Base-by-base conservation (phyloP, 2,329 filamentous ascomycete species). In the Fusarium poae region DNA sequence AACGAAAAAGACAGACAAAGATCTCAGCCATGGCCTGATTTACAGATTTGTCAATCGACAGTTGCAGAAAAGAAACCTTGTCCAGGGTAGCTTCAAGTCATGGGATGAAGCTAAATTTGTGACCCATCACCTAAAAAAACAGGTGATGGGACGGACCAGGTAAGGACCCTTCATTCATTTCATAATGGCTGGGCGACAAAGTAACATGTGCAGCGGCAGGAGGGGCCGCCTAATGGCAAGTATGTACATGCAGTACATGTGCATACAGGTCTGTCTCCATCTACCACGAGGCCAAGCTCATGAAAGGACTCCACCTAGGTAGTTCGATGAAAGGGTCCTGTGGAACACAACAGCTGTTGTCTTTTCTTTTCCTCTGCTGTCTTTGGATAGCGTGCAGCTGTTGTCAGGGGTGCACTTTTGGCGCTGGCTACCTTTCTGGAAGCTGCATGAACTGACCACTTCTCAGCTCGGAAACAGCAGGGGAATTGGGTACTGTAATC, bases 361-460 rank as follows among this genome's bases (percentile, higher is more conserved):
- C 53, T 39, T 39, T 29, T 54, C 53, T 39, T 39, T 29, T 43
- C 16, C 21, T 20, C 44, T 23, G 48, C 27, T 40, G 34, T 51
- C 23, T 35, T 25, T 30, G n/a, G n/a, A 12, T 39, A 39, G 35
- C 21, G 12, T 65, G 8, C 15, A 34, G 25, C 34, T 42, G 34
- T 52, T 52, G 48, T 49, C 44, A 51, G 62, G 62, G 57, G 30
- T 37, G 34, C n/a, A 4, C n/a, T 8, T 39, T 32, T 44, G 27
- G 44, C 59, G 54, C 52, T 65, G 54, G 50, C 44, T 60, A 39
- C 35, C n/a, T 39, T 39, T 60, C 54, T 54, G 21, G 57, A 49
- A 49, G 67, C 58, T 70, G 67, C 67, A 70, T 70, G 67, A 71
- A 70, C 67, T 68, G 63, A 59, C 63, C 67, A 70, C 63, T 64